Evolutionary conservation across 192 early-diverging fungal species (phyloP).

Genomic region (Coemansia sp.): DNA sequence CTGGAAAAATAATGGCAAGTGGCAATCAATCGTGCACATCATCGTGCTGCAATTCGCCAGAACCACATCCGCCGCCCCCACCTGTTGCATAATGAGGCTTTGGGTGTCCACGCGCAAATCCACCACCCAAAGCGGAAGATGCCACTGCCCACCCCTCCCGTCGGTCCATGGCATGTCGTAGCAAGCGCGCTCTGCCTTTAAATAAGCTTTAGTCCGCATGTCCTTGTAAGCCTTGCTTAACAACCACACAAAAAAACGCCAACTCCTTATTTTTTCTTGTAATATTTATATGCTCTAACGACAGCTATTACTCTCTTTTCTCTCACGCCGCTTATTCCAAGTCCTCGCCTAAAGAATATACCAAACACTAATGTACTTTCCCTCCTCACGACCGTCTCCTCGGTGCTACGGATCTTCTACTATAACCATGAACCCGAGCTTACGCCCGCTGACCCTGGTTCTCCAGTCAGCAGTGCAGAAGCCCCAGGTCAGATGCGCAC

Average conservation of each 20-base stretch:
- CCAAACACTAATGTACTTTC: conserved; percentile 31
- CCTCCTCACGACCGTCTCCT: conserved; percentile 11
- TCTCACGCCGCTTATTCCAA: background rate
- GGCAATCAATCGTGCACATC: background rate
- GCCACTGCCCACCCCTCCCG: background rate
- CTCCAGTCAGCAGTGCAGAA: conserved; percentile 21
- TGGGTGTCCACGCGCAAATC: conserved; percentile 6
- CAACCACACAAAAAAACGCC: background rate
- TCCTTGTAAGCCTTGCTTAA: background rate
- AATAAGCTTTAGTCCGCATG: background rate
- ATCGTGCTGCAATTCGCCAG: background rate
- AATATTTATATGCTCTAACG: background rate
- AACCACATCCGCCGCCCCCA: background rate
- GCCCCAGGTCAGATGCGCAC: background rate
- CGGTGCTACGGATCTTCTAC: conserved; percentile 12
- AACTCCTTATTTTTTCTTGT: background rate
- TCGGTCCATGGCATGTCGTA: background rate
- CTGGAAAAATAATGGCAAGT: background rate
- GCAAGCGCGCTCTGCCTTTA: background rate
- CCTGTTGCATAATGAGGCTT: conserved; percentile 7
- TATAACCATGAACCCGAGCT: conserved; percentile 9
- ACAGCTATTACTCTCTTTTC: background rate
- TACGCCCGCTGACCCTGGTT: conserved; percentile 21
- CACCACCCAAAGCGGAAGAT: conserved; percentile 1
- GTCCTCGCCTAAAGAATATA: background rate